Percentiles rank a stretch among this genome's conserved stretches.
phyloP scores from a whole-genome alignment of 1,139 yeast genomes.

The Geotrichum citri-aurantii region DNA sequence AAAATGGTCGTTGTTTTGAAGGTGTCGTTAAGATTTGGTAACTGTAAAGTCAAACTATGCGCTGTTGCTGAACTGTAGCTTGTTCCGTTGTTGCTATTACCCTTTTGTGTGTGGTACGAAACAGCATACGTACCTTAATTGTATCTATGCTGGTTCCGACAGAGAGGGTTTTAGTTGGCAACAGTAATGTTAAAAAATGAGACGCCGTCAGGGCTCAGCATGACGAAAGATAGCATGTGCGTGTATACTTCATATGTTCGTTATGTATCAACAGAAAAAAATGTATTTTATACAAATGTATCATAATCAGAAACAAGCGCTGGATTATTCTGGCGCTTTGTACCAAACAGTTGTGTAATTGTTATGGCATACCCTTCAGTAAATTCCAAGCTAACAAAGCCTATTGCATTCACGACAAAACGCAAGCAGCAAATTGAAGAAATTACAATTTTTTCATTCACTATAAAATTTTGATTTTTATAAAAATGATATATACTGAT shows the following conservation, averaged over 20 bases:
- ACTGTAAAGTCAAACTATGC: too few species aligned
- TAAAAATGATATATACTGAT: not conserved
- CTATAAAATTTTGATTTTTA: too few species aligned
- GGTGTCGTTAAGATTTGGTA: not conserved
- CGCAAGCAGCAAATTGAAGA: too few species aligned
- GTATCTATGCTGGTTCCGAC: not conserved
- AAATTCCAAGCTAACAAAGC: too few species aligned
- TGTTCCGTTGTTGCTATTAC: not conserved
- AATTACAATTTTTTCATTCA: too few species aligned
- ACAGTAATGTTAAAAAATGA: not conserved
- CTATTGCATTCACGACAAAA: too few species aligned
- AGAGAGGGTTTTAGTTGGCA: not conserved
- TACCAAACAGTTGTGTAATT: too few species aligned
- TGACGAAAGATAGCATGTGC: not conserved
- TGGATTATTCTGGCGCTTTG: too few species aligned
- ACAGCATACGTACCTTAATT: not conserved
- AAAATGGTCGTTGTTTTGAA: not conserved
- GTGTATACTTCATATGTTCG: not conserved
- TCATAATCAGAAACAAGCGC: not conserved
- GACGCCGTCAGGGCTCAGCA: not conserved
- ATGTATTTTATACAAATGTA: not conserved
- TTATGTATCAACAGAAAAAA: not conserved
- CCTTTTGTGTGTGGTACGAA: not conserved
- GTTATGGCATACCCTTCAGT: too few species aligned
- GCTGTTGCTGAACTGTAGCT: not conserved